Percentiles rank a stretch among this genome's conserved stretches.
phyloP scores from a whole-genome alignment of 2,329 filamentous ascomycete species.

The Juglanconis sp. region DNA sequence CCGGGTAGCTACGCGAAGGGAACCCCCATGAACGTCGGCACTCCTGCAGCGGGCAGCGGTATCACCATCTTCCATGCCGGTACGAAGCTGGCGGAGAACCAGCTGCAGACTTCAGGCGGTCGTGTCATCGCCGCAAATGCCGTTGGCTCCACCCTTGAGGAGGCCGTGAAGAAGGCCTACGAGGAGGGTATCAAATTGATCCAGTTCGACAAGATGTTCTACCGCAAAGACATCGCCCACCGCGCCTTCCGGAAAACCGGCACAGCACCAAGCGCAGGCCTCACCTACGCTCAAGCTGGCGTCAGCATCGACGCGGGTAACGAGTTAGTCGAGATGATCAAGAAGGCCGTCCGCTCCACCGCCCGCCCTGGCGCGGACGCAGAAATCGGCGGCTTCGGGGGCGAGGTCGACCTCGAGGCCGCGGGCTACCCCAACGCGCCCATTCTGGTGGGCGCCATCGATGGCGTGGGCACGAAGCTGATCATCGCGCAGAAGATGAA shows the following conservation, averaged over 20 bases:
- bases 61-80: conserved; percentile 91
- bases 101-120: conserved; percentile 76
- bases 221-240: conserved; percentile 87
- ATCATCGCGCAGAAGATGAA: conserved; percentile 89
- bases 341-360: conserved; percentile 81
- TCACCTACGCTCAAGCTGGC: conserved; percentile 91
- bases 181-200: conserved; percentile 70
- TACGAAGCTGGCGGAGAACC: conserved; percentile 61
- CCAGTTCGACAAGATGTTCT: conserved; percentile 86
- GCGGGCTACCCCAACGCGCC: conserved; percentile 74
- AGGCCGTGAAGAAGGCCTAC: conserved; percentile 86
- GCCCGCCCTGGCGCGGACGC: conserved; percentile 83
- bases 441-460: conserved; percentile 87
- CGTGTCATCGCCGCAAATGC: conserved; percentile 93
- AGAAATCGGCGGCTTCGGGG: conserved; percentile 93
- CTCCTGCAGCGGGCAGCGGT: conserved; percentile 42
- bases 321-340: conserved; percentile 87
- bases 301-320: conserved; percentile 96
- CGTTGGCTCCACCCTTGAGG: conserved; percentile 66
- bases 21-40: conserved; percentile 51
- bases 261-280: conserved; percentile 29
- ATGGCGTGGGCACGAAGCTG: conserved; percentile 94
- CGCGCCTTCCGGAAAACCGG: conserved; percentile 56
- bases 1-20: conserved; percentile 84
- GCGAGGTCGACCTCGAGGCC: conserved; percentile 72